Conservation (phyloP, 805 yeast species). For the Starmerella vaccinii region DNA sequence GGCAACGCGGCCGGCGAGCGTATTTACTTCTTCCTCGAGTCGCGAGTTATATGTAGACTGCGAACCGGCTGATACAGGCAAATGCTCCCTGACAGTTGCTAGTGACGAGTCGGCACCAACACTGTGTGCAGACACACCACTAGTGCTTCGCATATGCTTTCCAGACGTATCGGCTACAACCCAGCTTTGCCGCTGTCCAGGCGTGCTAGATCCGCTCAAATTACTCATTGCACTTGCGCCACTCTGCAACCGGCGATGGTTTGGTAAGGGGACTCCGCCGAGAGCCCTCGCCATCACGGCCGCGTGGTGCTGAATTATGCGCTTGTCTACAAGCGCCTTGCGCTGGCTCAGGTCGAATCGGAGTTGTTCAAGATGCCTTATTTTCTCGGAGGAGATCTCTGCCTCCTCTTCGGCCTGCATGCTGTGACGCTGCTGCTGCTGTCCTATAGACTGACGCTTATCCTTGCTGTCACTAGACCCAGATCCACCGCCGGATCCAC, state of each 20-base stretch:
- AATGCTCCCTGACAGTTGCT: conserved; percentile 1
- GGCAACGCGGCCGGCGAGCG: conserved; percentile 13
- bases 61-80: not conserved
- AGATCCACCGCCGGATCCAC: not conserved
- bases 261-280: conserved; percentile 19
- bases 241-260: conserved; percentile 17
- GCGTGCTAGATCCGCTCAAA: not conserved
- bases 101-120: conserved; percentile 1
- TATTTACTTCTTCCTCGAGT: conserved; percentile 15
- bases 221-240: conserved; percentile 6
- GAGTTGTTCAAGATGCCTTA: conserved; percentile 16
- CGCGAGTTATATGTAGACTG: not conserved
- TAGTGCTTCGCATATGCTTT: not conserved
- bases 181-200: conserved; percentile 17
- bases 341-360: conserved; percentile 14
- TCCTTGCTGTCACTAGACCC: not conserved
- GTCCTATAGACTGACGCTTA: conserved; percentile 4
- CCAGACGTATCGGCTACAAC: conserved; percentile 13
- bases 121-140: conserved; percentile 4
- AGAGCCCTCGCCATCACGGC: conserved; percentile 23
- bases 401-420: conserved; percentile 26
- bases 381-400: conserved; percentile 15
- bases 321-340: conserved; percentile 14
- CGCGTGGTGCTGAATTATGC: conserved; percentile 23
- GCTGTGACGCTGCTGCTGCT: conserved; percentile 18